phyloP scores from a whole-genome alignment of 2,329 filamentous ascomycete species.

The Trichoderma sp. region DNA sequence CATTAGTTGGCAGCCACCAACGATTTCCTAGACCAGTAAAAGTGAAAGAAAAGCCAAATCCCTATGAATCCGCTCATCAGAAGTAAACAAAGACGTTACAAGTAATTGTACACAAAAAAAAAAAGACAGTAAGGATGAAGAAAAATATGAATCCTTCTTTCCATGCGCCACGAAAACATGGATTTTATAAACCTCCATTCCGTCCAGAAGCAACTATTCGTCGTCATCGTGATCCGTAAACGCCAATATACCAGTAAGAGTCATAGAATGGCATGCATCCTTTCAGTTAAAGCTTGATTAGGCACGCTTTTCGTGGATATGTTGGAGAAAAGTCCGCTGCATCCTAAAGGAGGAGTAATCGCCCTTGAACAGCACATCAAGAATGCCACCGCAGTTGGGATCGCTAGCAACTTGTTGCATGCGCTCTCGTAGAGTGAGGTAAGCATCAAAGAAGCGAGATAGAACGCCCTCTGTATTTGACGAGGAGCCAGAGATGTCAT shows the following conservation, averaged over 20 bases:
- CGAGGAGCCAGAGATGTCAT: constrained; percentile 90
- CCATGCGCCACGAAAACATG: neutral
- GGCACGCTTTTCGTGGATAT: constrained; percentile 49
- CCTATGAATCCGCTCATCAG: neutral
- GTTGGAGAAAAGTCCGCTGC: constrained; percentile 65
- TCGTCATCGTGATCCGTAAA: constrained; percentile 19
- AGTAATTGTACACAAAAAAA: constrained; percentile 30
- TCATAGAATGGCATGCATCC: neutral
- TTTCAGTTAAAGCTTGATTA: constrained; percentile 38
- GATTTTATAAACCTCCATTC: constrained; percentile 6
- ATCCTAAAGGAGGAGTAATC: constrained; percentile 74
- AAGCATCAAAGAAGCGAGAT: constrained; percentile 67
- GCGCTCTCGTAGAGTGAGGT: constrained; percentile 56
- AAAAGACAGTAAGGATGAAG: neutral
- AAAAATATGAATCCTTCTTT: neutral
- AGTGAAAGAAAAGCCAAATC: constrained; percentile 7
- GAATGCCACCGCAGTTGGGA: constrained; percentile 48
- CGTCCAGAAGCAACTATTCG: constrained; percentile 17
- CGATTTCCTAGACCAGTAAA: neutral
- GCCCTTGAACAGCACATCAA: constrained; percentile 72
- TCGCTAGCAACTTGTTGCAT: constrained; percentile 54
- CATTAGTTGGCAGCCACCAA: constrained; percentile 16
- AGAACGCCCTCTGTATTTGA: constrained; percentile 68
- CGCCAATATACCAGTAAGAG: constrained; percentile 15
- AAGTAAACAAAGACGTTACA: constrained; percentile 30